Conservation (phyloP, 306 rosid genomes). For the Quercus bicolor region DNA sequence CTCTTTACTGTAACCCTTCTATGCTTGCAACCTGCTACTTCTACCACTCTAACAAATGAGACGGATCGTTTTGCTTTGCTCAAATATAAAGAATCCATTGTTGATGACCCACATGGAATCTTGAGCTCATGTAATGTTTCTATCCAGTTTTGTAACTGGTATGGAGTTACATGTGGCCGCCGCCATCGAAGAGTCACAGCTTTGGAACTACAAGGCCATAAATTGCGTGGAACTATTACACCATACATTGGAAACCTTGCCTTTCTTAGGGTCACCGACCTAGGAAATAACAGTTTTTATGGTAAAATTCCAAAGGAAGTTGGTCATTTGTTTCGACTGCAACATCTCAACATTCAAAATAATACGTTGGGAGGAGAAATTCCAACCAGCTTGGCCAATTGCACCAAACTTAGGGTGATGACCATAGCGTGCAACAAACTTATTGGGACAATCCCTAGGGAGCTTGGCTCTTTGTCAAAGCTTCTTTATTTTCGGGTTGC, state of each 20-base stretch:
- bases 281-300: constrained; percentile 13
- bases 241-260: no score
- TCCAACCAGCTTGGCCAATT: constrained; percentile 25
- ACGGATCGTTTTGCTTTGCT: neutral
- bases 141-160: constrained; percentile 29
- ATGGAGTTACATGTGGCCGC: constrained; percentile 36
- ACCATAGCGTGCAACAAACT: neutral
- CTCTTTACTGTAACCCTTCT: neutral
- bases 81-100: constrained; percentile 14
- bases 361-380: constrained; percentile 30
- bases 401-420: no score
- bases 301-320: constrained; percentile 30
- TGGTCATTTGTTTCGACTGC: constrained; percentile 13
- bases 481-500: fast-evolving
- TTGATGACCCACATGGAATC: neutral
- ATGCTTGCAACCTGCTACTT: no score
- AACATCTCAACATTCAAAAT: neutral
- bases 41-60: no score
- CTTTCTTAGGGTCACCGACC: no score
- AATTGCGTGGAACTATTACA: no score
- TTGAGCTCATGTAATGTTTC: constrained; percentile 40
- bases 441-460: neutral
- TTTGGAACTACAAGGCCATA: constrained; percentile 1
- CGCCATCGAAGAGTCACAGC: constrained; percentile 23
- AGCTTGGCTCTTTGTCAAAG: constrained; percentile 2